Conservation (phyloP, 2,329 filamentous ascomycete genomes). For the Xylaria digitata region DNA sequence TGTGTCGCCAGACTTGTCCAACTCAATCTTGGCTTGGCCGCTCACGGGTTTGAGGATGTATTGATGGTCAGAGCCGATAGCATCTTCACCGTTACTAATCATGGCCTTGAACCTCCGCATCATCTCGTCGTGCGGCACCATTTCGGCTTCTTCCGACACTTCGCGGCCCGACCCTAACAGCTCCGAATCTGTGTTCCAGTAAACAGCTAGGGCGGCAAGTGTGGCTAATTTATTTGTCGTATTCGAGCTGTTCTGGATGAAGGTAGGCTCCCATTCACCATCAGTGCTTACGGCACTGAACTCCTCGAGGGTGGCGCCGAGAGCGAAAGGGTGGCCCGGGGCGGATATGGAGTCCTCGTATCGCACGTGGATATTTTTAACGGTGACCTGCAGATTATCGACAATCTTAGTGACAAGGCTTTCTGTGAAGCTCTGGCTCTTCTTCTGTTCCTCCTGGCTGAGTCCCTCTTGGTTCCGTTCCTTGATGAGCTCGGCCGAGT, state of each 20-base stretch:
- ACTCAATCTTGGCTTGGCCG: conserved; percentile 91
- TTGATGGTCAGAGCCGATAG: conserved; percentile 72
- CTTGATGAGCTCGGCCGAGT: conserved; percentile 93
- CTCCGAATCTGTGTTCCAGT: conserved; percentile 96
- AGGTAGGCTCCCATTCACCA: conserved; percentile 92
- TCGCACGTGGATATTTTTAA: conserved; percentile 98
- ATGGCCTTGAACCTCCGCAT: conserved; percentile 80
- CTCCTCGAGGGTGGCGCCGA: conserved; percentile 92
- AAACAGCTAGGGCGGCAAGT: conserved; percentile 88
- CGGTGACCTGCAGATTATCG: conserved; percentile 95
- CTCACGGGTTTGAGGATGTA: conserved; percentile 97
- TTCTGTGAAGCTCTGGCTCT: conserved; percentile 97
- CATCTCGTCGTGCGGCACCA: conserved; percentile 79
- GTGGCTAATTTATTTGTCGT: conserved; percentile 95
- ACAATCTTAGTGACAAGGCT: conserved; percentile 96
- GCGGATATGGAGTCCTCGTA: conserved; percentile 98
- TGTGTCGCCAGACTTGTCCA: conserved; percentile 89
- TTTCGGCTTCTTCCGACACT: conserved; percentile 68
- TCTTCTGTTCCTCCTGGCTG: conserved; percentile 94
- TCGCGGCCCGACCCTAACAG: conserved; percentile 86
- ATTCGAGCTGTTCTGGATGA: conserved; percentile 85
- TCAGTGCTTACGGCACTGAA: conserved; percentile 98
- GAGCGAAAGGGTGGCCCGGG: conserved; percentile 92
- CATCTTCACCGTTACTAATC: conserved; percentile 77
- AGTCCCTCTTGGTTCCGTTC: conserved; percentile 92